These are phyloP conservation scores for Eremothecium gossypii DNA, from an alignment of 1,139 yeast genomes.

Conservation along the genomic window DNA sequence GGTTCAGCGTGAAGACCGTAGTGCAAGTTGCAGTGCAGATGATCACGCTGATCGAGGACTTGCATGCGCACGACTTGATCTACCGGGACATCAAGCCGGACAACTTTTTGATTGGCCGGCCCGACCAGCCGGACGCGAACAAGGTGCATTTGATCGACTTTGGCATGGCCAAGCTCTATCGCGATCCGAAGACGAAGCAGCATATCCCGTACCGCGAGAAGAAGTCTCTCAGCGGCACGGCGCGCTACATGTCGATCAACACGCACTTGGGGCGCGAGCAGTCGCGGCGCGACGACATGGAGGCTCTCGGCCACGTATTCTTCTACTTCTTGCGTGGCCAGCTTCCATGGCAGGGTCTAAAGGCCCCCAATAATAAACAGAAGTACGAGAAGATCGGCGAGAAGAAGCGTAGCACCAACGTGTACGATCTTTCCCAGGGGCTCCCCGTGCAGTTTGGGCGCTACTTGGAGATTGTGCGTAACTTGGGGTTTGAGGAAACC, in stretches of 20 bases:
- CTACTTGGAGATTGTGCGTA: constrained; percentile 61
- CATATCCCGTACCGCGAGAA: constrained; percentile 96
- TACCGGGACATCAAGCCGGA: constrained; percentile 86
- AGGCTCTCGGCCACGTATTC: constrained; percentile 88
- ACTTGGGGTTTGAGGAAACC: constrained; percentile 63
- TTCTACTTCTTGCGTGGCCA: constrained; percentile 93
- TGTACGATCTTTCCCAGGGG: constrained; percentile 58
- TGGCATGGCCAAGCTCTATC: constrained; percentile 90
- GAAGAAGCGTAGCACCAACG: constrained; percentile 63
- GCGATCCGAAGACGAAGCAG: constrained; percentile 91
- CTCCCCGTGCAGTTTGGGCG: constrained; percentile 72
- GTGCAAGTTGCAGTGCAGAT: constrained; percentile 69
- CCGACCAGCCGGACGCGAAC: constrained; percentile 55
- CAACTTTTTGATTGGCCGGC: constrained; percentile 90
- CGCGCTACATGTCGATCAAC: constrained; percentile 90
- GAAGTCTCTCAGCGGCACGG: constrained; percentile 94
- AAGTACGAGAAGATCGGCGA: constrained; percentile 78
- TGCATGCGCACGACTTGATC: constrained; percentile 61
- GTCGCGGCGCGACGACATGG: constrained; percentile 92
- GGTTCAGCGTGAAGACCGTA: constrained; percentile 59
- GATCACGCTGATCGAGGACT: constrained; percentile 56
- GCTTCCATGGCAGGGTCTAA: constrained; percentile 97
- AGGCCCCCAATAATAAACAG: constrained; percentile 74
- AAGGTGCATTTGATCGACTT: constrained; percentile 93
- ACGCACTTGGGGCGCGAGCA: constrained; percentile 97